Evolutionary conservation across 768 basidiomycete genomes (phyloP).

Genomic region (Kwoniella sp.): DNA sequence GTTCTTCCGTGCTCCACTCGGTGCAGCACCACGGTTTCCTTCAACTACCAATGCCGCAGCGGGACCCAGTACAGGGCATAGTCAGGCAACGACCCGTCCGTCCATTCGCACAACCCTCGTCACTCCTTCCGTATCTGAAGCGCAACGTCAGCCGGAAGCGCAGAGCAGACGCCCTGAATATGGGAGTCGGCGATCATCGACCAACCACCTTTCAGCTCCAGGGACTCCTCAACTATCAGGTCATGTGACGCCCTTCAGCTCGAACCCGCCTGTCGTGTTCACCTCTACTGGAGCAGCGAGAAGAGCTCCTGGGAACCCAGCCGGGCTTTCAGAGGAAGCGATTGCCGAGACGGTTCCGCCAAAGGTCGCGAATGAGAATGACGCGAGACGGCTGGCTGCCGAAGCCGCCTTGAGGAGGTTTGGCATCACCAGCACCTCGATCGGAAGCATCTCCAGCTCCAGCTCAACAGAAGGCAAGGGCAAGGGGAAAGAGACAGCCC

Average conservation of each 20-base stretch:
- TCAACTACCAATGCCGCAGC: background rate
- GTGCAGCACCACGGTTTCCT: conserved; percentile 33
- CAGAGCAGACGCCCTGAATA: background rate
- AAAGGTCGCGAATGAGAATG: conserved; percentile 22
- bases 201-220: conserved; percentile 28
- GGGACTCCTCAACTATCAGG: conserved; percentile 39
- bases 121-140: conserved; percentile 1
- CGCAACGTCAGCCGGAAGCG: background rate
- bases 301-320: background rate
- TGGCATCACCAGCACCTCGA: conserved; percentile 1
- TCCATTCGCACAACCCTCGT: background rate
- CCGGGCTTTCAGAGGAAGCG: background rate
- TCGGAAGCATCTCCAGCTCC: background rate
- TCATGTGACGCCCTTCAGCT: conserved; percentile 35
- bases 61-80: background rate
- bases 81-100: background rate
- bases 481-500: conserved; percentile 30
- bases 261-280: conserved; percentile 42
- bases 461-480: conserved; percentile 2
- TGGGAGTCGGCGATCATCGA: background rate
- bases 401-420: conserved; percentile 67
- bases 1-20: conserved; percentile 44
- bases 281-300: conserved; percentile 27
- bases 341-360: background rate
- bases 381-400: conserved; percentile 66